These are phyloP conservation scores for Tulasnella sp. DNA, from an alignment of 768 basidiomycete species.

Conservation along the genomic window DNA sequence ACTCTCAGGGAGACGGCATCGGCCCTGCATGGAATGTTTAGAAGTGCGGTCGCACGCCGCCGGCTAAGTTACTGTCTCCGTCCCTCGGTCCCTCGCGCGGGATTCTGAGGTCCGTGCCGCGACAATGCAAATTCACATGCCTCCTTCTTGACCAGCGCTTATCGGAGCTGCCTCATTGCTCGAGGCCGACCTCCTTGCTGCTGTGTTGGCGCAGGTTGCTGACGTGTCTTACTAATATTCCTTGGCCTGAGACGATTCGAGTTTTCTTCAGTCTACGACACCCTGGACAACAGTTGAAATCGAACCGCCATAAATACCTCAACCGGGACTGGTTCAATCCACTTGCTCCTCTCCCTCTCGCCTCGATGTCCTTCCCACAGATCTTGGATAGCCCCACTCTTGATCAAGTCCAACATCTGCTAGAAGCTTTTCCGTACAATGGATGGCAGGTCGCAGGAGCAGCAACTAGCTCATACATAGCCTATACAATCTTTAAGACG, in stretches of 20 bases:
- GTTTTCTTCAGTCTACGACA: not conserved
- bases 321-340: not conserved
- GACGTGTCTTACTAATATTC: not conserved
- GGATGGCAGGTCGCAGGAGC: not conserved
- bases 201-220: not conserved
- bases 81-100: too few relatives aligned
- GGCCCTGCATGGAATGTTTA: not conserved
- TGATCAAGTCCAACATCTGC: not conserved
- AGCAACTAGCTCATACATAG: not conserved
- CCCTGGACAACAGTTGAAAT: not conserved
- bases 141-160: not conserved
- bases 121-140: not conserved
- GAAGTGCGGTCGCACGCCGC: too few relatives aligned
- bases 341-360: slow-evolving; percentile 1
- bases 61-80: too few relatives aligned
- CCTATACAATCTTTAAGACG: not conserved
- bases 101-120: not conserved
- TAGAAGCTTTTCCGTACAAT: not conserved
- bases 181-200: not conserved
- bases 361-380: not conserved
- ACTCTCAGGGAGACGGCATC: not conserved
- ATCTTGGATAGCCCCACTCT: not conserved
- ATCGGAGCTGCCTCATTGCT: not conserved
- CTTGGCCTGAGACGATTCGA: not conserved
- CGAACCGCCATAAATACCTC: not conserved